Conservation (phyloP, 2,329 filamentous ascomycete genomes). For the Colletotrichum magnum region DNA sequence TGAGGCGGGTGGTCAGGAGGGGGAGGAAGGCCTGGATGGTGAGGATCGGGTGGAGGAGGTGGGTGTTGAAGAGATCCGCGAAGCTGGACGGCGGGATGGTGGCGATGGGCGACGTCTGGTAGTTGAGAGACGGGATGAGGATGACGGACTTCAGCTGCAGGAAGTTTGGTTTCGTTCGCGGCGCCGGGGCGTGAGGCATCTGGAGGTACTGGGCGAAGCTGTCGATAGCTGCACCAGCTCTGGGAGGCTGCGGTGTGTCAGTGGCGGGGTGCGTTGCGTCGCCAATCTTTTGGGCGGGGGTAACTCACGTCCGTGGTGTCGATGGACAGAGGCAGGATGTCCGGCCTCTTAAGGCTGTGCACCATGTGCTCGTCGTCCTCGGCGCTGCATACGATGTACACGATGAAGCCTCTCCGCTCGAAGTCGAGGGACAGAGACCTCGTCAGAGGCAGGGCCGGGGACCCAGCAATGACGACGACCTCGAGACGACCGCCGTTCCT, state of each 20-base stretch:
- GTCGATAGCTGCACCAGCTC: constrained; percentile 77
- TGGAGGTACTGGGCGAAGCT: constrained; percentile 81
- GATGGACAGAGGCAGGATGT: constrained; percentile 85
- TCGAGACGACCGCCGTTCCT: constrained; percentile 88
- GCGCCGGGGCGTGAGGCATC: constrained; percentile 81
- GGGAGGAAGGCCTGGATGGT: constrained; percentile 92
- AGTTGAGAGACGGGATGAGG: constrained; percentile 85
- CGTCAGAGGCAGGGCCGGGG: constrained; percentile 85
- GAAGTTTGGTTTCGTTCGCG: constrained; percentile 81
- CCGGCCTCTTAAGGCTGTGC: constrained; percentile 80
- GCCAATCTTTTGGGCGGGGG: constrained; percentile 2
- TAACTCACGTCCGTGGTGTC: constrained; percentile 83
- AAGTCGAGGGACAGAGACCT: constrained; percentile 87
- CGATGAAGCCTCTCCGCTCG: constrained; percentile 91
- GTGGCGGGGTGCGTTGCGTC: constrained; percentile 2
- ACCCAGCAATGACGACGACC: constrained; percentile 90
- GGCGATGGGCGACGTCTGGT: constrained; percentile 86
- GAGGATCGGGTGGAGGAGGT: constrained; percentile 89
- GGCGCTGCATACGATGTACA: constrained; percentile 90
- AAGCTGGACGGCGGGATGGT: constrained; percentile 87
- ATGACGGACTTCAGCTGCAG: constrained; percentile 85
- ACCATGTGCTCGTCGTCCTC: constrained; percentile 87
- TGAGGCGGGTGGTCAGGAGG: constrained; percentile 75
- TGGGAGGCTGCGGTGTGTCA: constrained; percentile 69
- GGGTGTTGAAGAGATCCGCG: constrained; percentile 92